Percentiles rank a stretch among this genome's conserved stretches.
These are phyloP conservation scores for Arachnomyces sp. DNA, from an alignment of 2,329 filamentous ascomycete genomes.

Conservation along the genomic window DNA sequence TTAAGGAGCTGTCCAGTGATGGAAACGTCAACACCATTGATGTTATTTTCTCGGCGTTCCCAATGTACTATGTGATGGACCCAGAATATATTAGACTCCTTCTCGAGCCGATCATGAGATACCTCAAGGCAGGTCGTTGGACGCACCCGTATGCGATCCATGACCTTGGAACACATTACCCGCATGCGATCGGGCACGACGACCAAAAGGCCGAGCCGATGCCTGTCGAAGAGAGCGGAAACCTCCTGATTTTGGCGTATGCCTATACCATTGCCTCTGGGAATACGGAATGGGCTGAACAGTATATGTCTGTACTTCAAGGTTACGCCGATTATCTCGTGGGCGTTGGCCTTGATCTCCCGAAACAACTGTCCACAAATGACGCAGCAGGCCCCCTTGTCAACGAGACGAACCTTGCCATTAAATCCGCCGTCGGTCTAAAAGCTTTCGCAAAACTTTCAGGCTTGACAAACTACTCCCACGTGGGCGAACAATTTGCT, in stretches of 20 bases:
- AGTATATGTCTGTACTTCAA: constrained; percentile 28
- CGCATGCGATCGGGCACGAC: constrained; percentile 34
- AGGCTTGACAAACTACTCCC: constrained; percentile 28
- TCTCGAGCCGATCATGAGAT: constrained; percentile 36
- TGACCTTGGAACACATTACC: constrained; percentile 35
- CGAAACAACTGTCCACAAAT: constrained; percentile 35
- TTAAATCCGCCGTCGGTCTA: constrained; percentile 41
- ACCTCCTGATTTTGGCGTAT: constrained; percentile 31
- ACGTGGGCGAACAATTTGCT: constrained; percentile 28
- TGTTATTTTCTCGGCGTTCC: constrained; percentile 36
- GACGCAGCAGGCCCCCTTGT: constrained; percentile 33
- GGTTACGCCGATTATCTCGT: constrained; percentile 36
- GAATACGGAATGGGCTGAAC: constrained; percentile 27
- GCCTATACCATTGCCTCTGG: constrained; percentile 33
- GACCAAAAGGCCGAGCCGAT: constrained; percentile 32
- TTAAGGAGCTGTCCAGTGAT: constrained; percentile 38
- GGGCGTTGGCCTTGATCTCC: constrained; percentile 31
- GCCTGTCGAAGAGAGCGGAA: constrained; percentile 36
- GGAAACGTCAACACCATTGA: constrained; percentile 38
- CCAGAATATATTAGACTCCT: constrained; percentile 37
- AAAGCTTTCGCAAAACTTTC: constrained; percentile 36
- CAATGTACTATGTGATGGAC: constrained; percentile 35
- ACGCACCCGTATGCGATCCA: constrained; percentile 31
- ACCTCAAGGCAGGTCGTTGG: constrained; percentile 34
- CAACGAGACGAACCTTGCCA: constrained; percentile 41